A percentile compares a stretch with the other conserved stretches of the same genome.
Conservation (phyloP, 1,139 yeast species). For the Candida buenavistaensis region DNA sequence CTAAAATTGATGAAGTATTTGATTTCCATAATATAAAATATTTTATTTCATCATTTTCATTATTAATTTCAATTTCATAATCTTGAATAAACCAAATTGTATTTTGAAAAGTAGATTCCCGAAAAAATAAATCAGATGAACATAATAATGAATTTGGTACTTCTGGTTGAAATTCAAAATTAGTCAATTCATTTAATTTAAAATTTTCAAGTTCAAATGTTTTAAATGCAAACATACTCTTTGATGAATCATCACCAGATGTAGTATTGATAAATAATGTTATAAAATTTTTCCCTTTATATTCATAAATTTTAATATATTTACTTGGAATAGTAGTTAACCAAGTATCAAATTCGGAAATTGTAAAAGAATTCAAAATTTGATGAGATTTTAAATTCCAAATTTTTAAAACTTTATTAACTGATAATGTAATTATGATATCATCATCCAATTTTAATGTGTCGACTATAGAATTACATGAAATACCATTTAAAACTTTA, state of each 20-base stretch:
- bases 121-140: constrained; percentile 9
- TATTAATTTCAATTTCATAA: constrained; percentile 27
- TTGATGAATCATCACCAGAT: constrained; percentile 13
- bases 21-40: constrained; percentile 60
- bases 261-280: constrained; percentile 14
- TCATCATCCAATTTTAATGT: constrained; percentile 17
- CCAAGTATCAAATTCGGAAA: constrained; percentile 24
- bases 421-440: constrained; percentile 33
- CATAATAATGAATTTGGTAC: constrained; percentile 21
- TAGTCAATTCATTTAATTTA: constrained; percentile 26
- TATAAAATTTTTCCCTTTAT: constrained; percentile 16
- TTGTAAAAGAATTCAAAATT: constrained; percentile 15
- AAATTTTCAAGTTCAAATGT: constrained; percentile 22
- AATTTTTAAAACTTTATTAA: constrained; percentile 51
- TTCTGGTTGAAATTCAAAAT: constrained; percentile 25
- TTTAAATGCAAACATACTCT: constrained; percentile 26
- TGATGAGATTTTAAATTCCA: constrained; percentile 52
- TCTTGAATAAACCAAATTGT: constrained; percentile 54
- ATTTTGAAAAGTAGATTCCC: constrained; percentile 14
- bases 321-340: constrained; percentile 32
- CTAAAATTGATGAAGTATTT: constrained; percentile 52
- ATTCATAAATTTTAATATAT: constrained; percentile 23
- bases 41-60: constrained; percentile 17
- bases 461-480: constrained; percentile 36
- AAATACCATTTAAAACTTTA: constrained; percentile 27